Percentiles rank a stretch among this genome's conserved stretches.
These are phyloP conservation scores for Phytophthora pini DNA, from an alignment of 352 stramenopile species.

Conservation along the genomic window DNA sequence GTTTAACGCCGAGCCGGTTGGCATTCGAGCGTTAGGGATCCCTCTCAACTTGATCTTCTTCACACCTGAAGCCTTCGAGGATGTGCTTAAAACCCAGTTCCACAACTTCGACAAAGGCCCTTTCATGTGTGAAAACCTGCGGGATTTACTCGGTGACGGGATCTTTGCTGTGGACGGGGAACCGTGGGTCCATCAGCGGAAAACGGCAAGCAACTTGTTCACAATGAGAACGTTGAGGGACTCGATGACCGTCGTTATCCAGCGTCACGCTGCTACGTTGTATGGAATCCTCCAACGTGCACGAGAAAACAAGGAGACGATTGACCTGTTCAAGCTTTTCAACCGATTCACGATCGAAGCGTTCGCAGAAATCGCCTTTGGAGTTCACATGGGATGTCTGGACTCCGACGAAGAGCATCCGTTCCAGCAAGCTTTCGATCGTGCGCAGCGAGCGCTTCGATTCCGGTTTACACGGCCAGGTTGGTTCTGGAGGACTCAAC, in stretches of 20 bases:
- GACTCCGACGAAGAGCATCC: conserved; percentile 41
- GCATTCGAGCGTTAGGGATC: conserved; percentile 37
- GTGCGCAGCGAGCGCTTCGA: conserved; percentile 36
- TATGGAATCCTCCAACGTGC: conserved; percentile 22
- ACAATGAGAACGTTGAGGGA: conserved; percentile 50
- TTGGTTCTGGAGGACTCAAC: conserved; percentile 57
- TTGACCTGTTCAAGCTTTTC: conserved; percentile 54
- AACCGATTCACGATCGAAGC: conserved; percentile 70
- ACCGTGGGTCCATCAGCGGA: conserved; percentile 73
- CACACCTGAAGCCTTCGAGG: conserved; percentile 52
- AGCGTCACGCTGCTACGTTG: conserved; percentile 31
- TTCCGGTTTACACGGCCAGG: conserved; percentile 46
- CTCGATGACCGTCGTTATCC: conserved; percentile 42
- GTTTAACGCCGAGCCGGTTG: conserved; percentile 34
- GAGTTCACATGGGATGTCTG: conserved; percentile 51
- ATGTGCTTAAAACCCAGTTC: conserved; percentile 67
- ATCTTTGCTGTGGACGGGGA: conserved; percentile 74
- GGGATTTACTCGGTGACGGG: conserved; percentile 63
- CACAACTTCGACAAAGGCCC: conserved; percentile 69
- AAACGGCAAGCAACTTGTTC: conserved; percentile 87
- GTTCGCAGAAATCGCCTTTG: conserved; percentile 77
- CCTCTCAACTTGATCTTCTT: conserved; percentile 37
- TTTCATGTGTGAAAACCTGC: conserved; percentile 40
- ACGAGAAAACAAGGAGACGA: neutral
- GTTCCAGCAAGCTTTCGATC: conserved; percentile 67